Base-by-base conservation (phyloP, 495 filamentous ascomycete species). In the Neurospora hispaniola region DNA sequence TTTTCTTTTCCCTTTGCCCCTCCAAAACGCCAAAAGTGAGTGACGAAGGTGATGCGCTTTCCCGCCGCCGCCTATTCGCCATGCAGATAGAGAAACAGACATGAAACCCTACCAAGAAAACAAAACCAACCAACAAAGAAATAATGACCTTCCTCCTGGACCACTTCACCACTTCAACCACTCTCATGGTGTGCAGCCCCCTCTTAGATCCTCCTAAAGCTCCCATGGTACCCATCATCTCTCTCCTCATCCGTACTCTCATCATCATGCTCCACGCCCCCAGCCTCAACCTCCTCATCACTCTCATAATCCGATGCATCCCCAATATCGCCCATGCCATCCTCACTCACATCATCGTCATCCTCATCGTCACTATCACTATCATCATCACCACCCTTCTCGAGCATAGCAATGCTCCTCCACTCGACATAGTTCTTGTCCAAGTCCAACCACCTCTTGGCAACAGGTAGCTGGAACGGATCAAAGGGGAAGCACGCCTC, bases 401-500 rank as follows among this genome's bases (percentile, higher is more conserved):
- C 85, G 7, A 97, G 80, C 3, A 94, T 92, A 1, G 92, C 89
- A 20, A 97, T 89, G 10, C 88, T 87, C 62, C 88, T 88, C 95
- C 95, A 99, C 72, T 91, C 85, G 27, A 94, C 85, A 76, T 98
- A 99, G 75, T 95, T 94, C 5, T 86, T 86, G 69, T 92, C 88
- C 69, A 99, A 77, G 38, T 81, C 79, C 16, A 81, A 75, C 96
- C 96, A 98, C 44, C 89, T 85, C 79, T 90, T 92, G 76, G 94
- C 97, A 69, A 88, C 84, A 0, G 93, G 95, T 14, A 98, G 85
- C 74, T 92, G 89, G 81, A 97, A 98, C 3, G 96, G 96, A 78
- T 99, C 96, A 77, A 99, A 99, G 2, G 96, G 96, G 80, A 98
- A 98, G 80, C 94, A 97, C 0, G 92, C 92, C 74, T 98, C 95